Base-by-base conservation (phyloP, 768 basidiomycete genomes). In the Suillus plorans region DNA sequence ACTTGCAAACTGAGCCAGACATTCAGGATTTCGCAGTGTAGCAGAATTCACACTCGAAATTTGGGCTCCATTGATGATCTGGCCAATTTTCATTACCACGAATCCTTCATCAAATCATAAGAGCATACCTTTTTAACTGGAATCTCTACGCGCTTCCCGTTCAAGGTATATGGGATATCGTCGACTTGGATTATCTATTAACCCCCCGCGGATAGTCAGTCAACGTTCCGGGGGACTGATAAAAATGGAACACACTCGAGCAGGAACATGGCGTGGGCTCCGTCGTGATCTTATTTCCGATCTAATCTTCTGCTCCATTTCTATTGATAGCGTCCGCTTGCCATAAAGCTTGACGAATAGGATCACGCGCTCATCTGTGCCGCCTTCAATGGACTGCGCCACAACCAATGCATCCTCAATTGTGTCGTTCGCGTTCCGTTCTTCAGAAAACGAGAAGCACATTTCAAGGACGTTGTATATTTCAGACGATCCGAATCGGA, bases 51-150 rank as follows among this genome's bases (percentile, higher is more conserved):
- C 86, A 64, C 78, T 85, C 44, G 84, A 81, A 59, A 89, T 68
- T n/a, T 86, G 80, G 2, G 89, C 86, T 12, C 92, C 92, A 73
- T 92, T 92, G 77, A 94, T 86, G 69, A 94, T 88, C 90, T 90
- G 70, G 60, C 66, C 67, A 61, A 60, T 44, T 37, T 18, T 7
- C 49, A 63, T 59, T 62, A 63, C 63, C 69, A 63, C 58, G 53
- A 67, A 65, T 63, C 44, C 64, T 65, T 25, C 49, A 28, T 25
- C 49, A 22, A 66, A 64, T 44, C 45, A 41, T 61, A 36, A 63
- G 58, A 55, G 63, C 56, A 52, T 62, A 66, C 88, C 85, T 90
- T 91, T 76, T 89, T 90, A 45, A 91, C 86, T 13, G 88, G 81
- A 10, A 92, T 89, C 74, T 93, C 91, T 55, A 94, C 90, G 50